Evolutionary conservation across 2,329 filamentous ascomycete genomes (phyloP).

Genomic region (Neofusicoccum sp.): DNA sequence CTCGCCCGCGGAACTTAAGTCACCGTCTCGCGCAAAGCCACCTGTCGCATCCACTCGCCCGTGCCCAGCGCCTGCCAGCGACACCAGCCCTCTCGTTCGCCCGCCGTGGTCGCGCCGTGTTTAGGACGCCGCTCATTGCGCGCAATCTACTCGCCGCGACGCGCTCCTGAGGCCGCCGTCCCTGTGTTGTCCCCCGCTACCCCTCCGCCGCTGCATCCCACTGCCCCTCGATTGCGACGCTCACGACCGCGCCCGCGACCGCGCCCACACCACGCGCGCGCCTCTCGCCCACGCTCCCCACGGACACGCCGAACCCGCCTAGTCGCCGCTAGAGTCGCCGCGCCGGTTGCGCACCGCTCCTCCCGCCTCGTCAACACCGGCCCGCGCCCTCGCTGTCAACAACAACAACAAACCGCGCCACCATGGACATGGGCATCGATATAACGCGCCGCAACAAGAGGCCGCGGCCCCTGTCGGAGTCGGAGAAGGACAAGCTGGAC

Average conservation of each 20-base stretch:
- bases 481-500: slow-evolving; percentile 80
- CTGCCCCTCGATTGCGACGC: slow-evolving; percentile 6
- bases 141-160: slow-evolving; percentile 12
- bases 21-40: slow-evolving; percentile 12
- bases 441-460: slow-evolving; percentile 82
- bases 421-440: slow-evolving; percentile 66
- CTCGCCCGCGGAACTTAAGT: neutral
- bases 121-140: neutral
- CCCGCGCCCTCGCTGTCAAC: slow-evolving; percentile 6
- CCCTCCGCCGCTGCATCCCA: slow-evolving; percentile 5
- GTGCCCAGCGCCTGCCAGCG: neutral
- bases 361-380: slow-evolving; percentile 3
- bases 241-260: neutral
- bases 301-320: neutral
- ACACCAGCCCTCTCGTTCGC: neutral
- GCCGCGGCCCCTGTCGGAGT: slow-evolving; percentile 77
- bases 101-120: slow-evolving; percentile 9
- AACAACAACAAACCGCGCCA: slow-evolving; percentile 7
- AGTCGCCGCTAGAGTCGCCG: slow-evolving; percentile 3
- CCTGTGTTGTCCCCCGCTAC: slow-evolving; percentile 9
- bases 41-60: slow-evolving; percentile 10
- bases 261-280: neutral
- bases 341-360: neutral
- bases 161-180: slow-evolving; percentile 1
- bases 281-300: neutral